Evolutionary conservation across 2,329 filamentous ascomycete genomes (phyloP), one percentile per base, ranked within the genome.

Genomic region (Beauveria scarabaeidicola): DNA sequence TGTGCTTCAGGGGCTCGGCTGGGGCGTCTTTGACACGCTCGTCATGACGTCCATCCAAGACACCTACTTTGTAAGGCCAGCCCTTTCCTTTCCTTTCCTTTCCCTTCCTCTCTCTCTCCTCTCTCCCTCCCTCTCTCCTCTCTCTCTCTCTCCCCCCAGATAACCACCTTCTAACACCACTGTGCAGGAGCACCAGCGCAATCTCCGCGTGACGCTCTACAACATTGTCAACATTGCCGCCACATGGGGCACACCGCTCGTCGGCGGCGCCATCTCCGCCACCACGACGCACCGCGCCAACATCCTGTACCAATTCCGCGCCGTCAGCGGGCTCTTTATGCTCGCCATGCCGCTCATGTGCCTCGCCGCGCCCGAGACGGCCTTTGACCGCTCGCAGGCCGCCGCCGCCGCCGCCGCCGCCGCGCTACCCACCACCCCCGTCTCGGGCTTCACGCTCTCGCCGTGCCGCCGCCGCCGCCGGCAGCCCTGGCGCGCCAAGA

Each of bases 21-120:
- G 82, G 79, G 82, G 82, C 6, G 77, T 78, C 11, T 82, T 84
- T 61, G 82, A 85, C 63, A 77, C 75, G 5, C 68, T 85, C 43
- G 72, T 82, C 32, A 69, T 79, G 36, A 75, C 74, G 1, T 80
- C 78, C 2, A 79, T 85, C 52, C 76, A 81, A 51, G 82, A 85
- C 63, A 79, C 79, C 1, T 85, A 77, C 66, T 84, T 81, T 65
- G 81, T 83, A 67, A 69, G 78, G 69, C 10, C 2, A 0, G 1
- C 21, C 21, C 41, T 21, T 2, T 17, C n/a, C 4, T 17, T 5
- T 17, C 15, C 36, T 38, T 17, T 25, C 3, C 11, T 23, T 25
- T 41, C 15, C 3, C 11, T 19, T 15, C 29, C 15, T 10, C 23
- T 5, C 5, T 29, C 6, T 9, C 29, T 36, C 10, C 29, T 36